Percentiles rank a stretch among this genome's conserved stretches.
These are phyloP conservation scores for Berberis thunbergii DNA, from an alignment of 164 flowering plant genomes.

Conservation along the genomic window DNA sequence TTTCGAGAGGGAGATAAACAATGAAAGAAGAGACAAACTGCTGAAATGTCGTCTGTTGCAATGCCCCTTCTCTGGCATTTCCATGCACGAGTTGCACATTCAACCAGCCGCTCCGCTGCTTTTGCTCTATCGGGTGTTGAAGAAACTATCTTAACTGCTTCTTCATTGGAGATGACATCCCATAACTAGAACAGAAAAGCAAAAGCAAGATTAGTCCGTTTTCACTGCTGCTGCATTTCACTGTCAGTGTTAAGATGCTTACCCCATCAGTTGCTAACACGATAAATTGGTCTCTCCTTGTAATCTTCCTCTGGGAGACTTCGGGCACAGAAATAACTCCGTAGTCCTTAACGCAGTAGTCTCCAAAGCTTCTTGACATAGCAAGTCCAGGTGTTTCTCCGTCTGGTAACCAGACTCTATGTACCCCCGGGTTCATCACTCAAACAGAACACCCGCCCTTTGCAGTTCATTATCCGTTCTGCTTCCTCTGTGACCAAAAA, in stretches of 20 bases:
- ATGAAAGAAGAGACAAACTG: constrained; percentile 77
- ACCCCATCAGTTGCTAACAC: constrained; percentile 93
- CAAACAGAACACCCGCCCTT: constrained; percentile 66
- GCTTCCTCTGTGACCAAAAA: constrained; percentile 51
- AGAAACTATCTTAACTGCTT: constrained; percentile 73
- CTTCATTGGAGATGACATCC: constrained; percentile 91
- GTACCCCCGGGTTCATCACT: constrained; percentile 74
- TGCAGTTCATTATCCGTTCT: constrained; percentile 54
- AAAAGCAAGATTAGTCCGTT: neutral
- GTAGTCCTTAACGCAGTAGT: constrained; percentile 61
- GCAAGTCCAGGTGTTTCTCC: constrained; percentile 76
- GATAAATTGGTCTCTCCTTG: constrained; percentile 54
- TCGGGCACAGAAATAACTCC: constrained; percentile 86
- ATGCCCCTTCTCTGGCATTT: constrained; percentile 51
- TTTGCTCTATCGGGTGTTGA: constrained; percentile 55
- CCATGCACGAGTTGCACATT: constrained; percentile 67
- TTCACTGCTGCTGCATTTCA: no score
- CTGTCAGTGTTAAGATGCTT: constrained; percentile 9
- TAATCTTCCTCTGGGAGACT: constrained; percentile 59
- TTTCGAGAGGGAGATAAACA: constrained; percentile 13
- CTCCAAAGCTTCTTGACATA: constrained; percentile 90
- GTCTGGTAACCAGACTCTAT: constrained; percentile 67
- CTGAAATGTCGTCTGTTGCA: constrained; percentile 86
- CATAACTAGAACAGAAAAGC: constrained; percentile 43
- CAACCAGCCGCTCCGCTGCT: constrained; percentile 6